A percentile compares a stretch with the other conserved stretches of the same genome.
Evolutionary conservation across 2,329 filamentous ascomycete genomes (phyloP).

Genomic region (Cadophora luteo-olivacea): DNA sequence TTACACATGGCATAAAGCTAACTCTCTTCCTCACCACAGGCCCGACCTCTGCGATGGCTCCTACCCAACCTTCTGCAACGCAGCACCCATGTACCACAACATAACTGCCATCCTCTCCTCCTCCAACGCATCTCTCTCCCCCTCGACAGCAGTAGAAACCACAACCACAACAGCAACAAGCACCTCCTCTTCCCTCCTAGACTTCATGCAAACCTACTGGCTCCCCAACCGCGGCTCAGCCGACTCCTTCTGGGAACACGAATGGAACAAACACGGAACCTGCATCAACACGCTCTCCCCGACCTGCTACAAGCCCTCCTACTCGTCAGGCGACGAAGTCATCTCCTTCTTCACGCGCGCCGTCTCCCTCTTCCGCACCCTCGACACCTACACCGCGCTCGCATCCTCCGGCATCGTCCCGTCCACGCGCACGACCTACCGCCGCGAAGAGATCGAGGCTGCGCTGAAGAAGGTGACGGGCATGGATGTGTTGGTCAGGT

Average conservation of each 20-base stretch:
- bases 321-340: constrained; percentile 32
- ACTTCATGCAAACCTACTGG: constrained; percentile 68
- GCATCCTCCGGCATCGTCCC: constrained; percentile 61
- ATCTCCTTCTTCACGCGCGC: constrained; percentile 30
- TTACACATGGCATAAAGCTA: background rate
- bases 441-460: constrained; percentile 48
- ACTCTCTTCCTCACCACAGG: constrained; percentile 21
- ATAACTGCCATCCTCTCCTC: constrained; percentile 67
- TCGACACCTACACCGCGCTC: constrained; percentile 46
- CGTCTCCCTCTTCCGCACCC: constrained; percentile 25
- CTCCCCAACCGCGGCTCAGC: constrained; percentile 70
- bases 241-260: constrained; percentile 74
- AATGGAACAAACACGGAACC: constrained; percentile 77
- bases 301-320: constrained; percentile 60
- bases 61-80: constrained; percentile 71
- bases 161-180: constrained; percentile 43
- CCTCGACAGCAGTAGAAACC: constrained; percentile 47
- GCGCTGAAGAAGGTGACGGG: constrained; percentile 53
- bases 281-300: constrained; percentile 74
- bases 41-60: constrained; percentile 74
- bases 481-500: constrained; percentile 53
- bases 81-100: constrained; percentile 65
- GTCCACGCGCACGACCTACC: constrained; percentile 48
- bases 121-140: background rate
- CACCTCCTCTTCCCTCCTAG: constrained; percentile 56